Percentiles rank a stretch among this genome's conserved stretches.
These are phyloP conservation scores for Luffa aegyptiaca DNA, from an alignment of 306 rosid genomes.

Conservation along the genomic window DNA sequence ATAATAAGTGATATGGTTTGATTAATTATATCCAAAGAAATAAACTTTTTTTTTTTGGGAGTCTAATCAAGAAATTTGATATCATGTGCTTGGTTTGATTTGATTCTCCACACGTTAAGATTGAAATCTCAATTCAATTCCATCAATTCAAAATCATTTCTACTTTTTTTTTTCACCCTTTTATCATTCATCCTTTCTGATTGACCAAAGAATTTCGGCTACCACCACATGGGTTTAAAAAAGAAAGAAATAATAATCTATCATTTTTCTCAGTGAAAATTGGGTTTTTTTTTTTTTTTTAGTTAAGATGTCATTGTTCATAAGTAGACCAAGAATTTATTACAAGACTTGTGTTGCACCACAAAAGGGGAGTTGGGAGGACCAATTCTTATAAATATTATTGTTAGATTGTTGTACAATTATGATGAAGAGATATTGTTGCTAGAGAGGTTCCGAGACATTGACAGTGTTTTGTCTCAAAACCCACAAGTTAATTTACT, in stretches of 20 bases:
- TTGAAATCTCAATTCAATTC: background rate
- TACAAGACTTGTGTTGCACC: background rate
- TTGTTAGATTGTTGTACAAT: background rate
- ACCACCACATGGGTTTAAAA: background rate
- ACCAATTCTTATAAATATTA: background rate
- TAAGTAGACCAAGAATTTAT: background rate
- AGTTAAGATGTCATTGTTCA: background rate
- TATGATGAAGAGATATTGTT: background rate
- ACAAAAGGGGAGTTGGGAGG: background rate
- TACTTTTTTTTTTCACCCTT: background rate
- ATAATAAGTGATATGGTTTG: background rate
- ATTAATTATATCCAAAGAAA: background rate
- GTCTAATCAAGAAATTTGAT: slow-evolving; percentile 1
- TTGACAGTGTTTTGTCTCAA: background rate
- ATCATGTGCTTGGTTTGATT: background rate
- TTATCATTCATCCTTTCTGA: background rate
- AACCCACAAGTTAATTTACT: background rate
- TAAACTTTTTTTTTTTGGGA: background rate
- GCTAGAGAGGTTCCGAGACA: background rate
- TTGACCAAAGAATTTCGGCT: background rate
- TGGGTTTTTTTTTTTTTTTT: background rate
- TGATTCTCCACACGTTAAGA: background rate
- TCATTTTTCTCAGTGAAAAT: background rate
- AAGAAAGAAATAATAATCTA: background rate
- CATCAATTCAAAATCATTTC: background rate